Conservation (phyloP, 257 asterid species). For the Jacaranda copaia region DNA sequence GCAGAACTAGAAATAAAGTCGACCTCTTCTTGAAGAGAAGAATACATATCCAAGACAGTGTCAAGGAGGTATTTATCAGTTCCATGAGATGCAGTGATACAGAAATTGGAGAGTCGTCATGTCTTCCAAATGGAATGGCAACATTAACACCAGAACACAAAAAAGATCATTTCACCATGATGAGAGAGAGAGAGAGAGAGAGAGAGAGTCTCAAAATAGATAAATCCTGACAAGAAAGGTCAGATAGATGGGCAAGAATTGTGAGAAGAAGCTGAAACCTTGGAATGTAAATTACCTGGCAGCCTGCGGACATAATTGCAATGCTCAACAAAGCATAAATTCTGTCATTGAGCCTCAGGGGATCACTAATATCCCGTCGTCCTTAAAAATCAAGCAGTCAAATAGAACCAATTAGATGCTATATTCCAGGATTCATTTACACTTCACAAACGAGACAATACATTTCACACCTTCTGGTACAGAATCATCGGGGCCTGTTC, state of each 20-base stretch:
- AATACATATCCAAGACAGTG: constrained; percentile 77
- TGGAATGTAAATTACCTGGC: constrained; percentile 64
- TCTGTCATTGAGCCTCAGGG: constrained; percentile 75
- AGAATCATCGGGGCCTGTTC: no score
- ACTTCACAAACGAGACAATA: no score
- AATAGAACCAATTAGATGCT: constrained; percentile 13
- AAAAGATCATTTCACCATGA: not conserved
- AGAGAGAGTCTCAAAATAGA: not conserved
- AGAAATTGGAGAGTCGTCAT: constrained; percentile 73
- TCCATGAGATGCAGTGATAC: constrained; percentile 85
- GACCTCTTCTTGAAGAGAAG: constrained; percentile 79
- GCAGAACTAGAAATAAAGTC: constrained; percentile 50
- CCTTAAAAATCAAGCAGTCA: constrained; percentile 48
- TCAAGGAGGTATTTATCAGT: constrained; percentile 91
- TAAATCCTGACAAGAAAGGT: no score
- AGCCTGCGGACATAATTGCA: constrained; percentile 85
- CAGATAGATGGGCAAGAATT: constrained; percentile 4
- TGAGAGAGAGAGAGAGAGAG: constrained; percentile 18
- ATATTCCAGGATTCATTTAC: no score
- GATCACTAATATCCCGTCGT: constrained; percentile 75
- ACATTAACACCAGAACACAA: constrained; percentile 48
- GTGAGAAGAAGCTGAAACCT: constrained; percentile 19
- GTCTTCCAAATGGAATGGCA: constrained; percentile 77
- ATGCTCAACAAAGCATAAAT: constrained; percentile 68
- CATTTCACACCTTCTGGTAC: no score